phyloP scores from a whole-genome alignment of 2,329 filamentous ascomycete genomes.

The Stylonectria norvegica region DNA sequence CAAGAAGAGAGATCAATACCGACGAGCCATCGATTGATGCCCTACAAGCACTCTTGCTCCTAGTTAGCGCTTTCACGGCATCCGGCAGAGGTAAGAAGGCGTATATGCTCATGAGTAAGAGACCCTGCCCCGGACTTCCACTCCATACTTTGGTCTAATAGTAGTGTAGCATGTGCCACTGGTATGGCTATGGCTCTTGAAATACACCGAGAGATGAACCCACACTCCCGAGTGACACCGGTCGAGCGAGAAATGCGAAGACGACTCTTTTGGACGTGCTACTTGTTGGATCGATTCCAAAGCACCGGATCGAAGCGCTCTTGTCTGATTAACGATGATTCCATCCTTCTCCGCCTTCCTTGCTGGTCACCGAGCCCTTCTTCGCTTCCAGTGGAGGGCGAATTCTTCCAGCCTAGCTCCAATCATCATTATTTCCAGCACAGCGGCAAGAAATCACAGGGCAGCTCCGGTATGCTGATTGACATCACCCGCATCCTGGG shows the following conservation, averaged over 20 bases:
- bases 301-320: constrained; percentile 78
- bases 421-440: constrained; percentile 71
- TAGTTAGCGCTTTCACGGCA: constrained; percentile 73
- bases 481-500: constrained; percentile 81
- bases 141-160: constrained; percentile 28
- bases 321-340: constrained; percentile 74
- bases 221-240: constrained; percentile 57
- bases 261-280: constrained; percentile 86
- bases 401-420: constrained; percentile 76
- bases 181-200: constrained; percentile 82
- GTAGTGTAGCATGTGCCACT: constrained; percentile 61
- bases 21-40: constrained; percentile 79
- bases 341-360: constrained; percentile 70
- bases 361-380: constrained; percentile 65
- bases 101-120: constrained; percentile 77
- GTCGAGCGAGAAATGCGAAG: constrained; percentile 73
- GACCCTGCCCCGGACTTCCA: neutral
- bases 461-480: constrained; percentile 76
- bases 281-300: constrained; percentile 79
- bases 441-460: constrained; percentile 66
- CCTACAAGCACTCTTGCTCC: constrained; percentile 70
- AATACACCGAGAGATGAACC: constrained; percentile 71
- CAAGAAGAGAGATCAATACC: constrained; percentile 68
- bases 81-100: constrained; percentile 78
- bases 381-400: constrained; percentile 65